Evolutionary conservation across 306 rosid species (phyloP), one percentile per base, ranked within the genome.

Genomic region (Myrica gale): DNA sequence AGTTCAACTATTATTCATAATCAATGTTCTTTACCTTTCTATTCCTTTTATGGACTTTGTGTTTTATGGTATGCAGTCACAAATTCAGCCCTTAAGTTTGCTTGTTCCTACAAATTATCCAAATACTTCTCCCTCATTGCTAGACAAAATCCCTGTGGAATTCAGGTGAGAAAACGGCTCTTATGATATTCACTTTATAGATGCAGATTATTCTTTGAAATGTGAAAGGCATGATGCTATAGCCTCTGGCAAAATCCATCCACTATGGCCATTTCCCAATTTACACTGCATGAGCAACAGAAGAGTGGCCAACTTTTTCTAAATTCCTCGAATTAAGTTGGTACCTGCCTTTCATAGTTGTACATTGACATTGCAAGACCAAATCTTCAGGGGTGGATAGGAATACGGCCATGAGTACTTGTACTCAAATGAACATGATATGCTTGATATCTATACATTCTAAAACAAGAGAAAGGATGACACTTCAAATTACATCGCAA

Each of bases 51-150:
- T 47, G 72, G 65, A 78, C 74, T 51, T 21, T 42, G 12, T 42
- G 8, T 70, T 67, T 67, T 46, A 9, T 48, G 45, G 72, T 61
- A 63, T 83, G 84, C 78, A 83, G 87, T 62, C 82, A 65, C 12
- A 70, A 41, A 80, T 78, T 77, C 54, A 83, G 71, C 82, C 85
- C 0, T 54, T 86, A 73, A 12, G 50, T 52, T 69, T 86, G 76
- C 78, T 78, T 69, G 74, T 86, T 78, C 89, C 89, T 12, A 1
- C 70, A 69, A 78, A 63, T 51, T 86, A 83, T 83, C 87, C 89
- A 41, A 41, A 6, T 19, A 63, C 51, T 72, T 57, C 85, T 0
- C 84, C 83, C 15, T 32, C 78, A 21, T 37, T 86, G 32, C 65
- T 80, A 26, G 84, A 86, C 48, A 54, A 75, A 43, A 42, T 55